Conservation (phyloP, 257 asterid genomes). For the Capsicum chinense region DNA sequence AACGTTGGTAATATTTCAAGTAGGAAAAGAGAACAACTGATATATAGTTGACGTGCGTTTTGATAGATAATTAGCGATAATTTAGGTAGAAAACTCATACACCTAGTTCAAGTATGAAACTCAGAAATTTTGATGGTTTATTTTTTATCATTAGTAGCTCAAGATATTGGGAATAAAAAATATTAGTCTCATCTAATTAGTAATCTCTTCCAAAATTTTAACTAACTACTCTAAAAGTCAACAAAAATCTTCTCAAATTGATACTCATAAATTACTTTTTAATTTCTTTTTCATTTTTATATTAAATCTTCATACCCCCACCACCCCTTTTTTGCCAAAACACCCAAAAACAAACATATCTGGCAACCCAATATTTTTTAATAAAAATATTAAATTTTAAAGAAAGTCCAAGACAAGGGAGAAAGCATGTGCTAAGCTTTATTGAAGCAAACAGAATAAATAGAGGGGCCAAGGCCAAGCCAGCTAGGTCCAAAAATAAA, state of each 20-base stretch:
- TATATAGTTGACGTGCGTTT: too few relatives aligned
- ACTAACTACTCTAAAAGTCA: conserved; percentile 26
- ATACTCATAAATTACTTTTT: neutral
- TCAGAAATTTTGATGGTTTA: too few relatives aligned
- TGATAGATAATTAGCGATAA: too few relatives aligned
- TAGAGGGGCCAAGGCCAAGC: neutral
- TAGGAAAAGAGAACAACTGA: too few relatives aligned
- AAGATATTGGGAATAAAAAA: neutral
- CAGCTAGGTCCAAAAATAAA: neutral
- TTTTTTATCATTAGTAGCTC: too few relatives aligned
- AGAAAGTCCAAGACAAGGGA: conserved; percentile 25
- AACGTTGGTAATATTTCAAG: too few relatives aligned
- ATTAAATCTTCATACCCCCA: too few relatives aligned
- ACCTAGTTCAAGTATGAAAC: too few relatives aligned
- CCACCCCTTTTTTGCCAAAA: neutral
- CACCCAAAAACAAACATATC: neutral
- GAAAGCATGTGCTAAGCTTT: conserved; percentile 31
- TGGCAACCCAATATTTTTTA: neutral
- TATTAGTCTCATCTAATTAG: neutral
- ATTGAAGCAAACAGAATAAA: conserved; percentile 26
- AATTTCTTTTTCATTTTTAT: neutral
- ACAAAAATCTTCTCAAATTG: neutral
- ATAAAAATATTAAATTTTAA: neutral
- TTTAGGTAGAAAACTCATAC: too few relatives aligned
- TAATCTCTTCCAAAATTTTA: neutral